Evolutionary conservation across 179 eudicot species (phyloP).

Genomic region (Corrigiola litoralis): DNA sequence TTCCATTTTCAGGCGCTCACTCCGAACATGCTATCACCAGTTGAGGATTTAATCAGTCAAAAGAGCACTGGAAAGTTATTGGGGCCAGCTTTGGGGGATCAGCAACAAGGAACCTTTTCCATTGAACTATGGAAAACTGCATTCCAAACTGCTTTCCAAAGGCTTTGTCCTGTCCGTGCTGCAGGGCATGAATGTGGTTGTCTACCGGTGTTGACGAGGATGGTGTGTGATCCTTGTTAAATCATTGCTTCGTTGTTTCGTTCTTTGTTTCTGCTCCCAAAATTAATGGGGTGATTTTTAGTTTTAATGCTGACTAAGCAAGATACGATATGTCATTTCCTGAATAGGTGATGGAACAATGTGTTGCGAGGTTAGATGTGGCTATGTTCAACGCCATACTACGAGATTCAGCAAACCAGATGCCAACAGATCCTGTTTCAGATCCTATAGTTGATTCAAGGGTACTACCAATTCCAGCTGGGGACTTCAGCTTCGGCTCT

Average conservation of each 20-base stretch:
- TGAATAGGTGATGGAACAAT: conserved; percentile 82
- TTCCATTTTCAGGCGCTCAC: conserved; percentile 54
- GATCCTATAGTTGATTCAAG: conserved; percentile 84
- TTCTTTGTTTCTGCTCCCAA: not conserved
- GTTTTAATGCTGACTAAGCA: not conserved
- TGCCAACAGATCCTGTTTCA: conserved; percentile 92
- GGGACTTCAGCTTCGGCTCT: conserved; percentile 91
- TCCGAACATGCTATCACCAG: conserved; percentile 82
- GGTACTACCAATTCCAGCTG: conserved; percentile 92
- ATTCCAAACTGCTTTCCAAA: conserved; percentile 64
- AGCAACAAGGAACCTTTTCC: conserved; percentile 64
- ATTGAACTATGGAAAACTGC: conserved; percentile 76
- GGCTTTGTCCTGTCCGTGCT: conserved; percentile 91
- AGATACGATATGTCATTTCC: not conserved
- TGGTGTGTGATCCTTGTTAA: conserved; percentile 37
- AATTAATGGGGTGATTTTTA: not conserved
- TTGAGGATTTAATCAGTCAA: conserved; percentile 36
- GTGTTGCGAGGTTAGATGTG: conserved; percentile 76
- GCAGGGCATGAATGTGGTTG: conserved; percentile 95
- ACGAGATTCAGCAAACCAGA: conserved; percentile 82
- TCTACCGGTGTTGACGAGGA: conserved; percentile 69
- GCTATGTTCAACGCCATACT: conserved; percentile 98
- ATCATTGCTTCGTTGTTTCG: not conserved
- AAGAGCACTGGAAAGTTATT: conserved; percentile 40
- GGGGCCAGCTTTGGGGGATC: conserved; percentile 75